A percentile compares a stretch with the other conserved stretches of the same genome.
Evolutionary conservation across 2,329 filamentous ascomycete genomes (phyloP).

Genomic region (Bipolaris zeicola): DNA sequence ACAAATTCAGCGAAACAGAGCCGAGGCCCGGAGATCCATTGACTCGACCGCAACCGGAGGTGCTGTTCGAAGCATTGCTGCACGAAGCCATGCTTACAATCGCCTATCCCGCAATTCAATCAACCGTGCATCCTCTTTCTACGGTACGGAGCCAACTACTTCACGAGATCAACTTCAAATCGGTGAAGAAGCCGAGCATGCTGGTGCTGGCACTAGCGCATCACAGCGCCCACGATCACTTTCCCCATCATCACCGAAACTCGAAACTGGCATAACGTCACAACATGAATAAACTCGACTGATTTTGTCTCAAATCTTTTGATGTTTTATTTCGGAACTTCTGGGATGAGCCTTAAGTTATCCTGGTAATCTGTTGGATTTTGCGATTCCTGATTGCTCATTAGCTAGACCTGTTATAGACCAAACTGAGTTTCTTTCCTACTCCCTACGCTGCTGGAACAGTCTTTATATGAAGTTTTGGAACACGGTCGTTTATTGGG

Average conservation of each 20-base stretch:
- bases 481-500: not conserved
- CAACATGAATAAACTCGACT: not conserved
- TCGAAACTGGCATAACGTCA: not conserved
- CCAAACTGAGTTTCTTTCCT: not conserved
- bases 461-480: not conserved
- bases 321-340: not conserved
- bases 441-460: not conserved
- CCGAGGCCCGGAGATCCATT: constrained; percentile 14
- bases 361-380: not conserved
- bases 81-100: constrained; percentile 7
- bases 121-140: constrained; percentile 1
- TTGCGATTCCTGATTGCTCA: not conserved
- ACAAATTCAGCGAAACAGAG: constrained; percentile 8
- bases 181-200: not conserved
- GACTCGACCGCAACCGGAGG: constrained; percentile 11
- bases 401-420: not conserved
- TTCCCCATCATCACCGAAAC: not conserved
- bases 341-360: not conserved
- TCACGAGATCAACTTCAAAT: constrained; percentile 2
- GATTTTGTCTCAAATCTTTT: not conserved
- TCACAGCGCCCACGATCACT: not conserved
- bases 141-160: not conserved
- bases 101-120: constrained; percentile 7
- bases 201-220: no score
- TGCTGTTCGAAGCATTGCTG: constrained; percentile 8